phyloP scores from a whole-genome alignment of 1,139 yeast genomes.

The Geotrichum cucujoidarum region DNA sequence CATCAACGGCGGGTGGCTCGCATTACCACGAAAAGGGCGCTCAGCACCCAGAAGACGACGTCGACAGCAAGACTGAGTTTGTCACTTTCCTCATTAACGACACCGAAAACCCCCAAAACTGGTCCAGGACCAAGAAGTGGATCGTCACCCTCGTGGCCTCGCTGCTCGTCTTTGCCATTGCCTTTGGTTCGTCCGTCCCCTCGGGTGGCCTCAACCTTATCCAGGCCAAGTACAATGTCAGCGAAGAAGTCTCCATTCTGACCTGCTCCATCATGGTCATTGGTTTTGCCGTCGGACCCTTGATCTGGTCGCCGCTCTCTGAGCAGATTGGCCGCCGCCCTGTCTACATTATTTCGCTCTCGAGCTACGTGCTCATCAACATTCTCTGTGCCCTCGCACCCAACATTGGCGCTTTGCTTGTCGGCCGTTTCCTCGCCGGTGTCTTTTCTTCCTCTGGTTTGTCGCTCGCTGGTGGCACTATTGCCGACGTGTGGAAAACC shows the following conservation, averaged over 20 bases:
- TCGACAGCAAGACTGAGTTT: conserved; percentile 59
- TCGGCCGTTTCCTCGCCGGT: conserved; percentile 81
- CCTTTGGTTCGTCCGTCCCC: conserved; percentile 84
- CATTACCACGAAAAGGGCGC: conserved; percentile 26
- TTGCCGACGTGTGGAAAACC: conserved; percentile 77
- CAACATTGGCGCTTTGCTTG: conserved; percentile 74
- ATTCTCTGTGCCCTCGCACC: conserved; percentile 86
- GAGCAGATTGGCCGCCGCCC: conserved; percentile 85
- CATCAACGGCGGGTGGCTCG: conserved; percentile 16
- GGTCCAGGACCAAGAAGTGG: conserved; percentile 62
- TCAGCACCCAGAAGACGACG: no score
- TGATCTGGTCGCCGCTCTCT: conserved; percentile 84
- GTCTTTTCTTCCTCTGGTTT: conserved; percentile 81
- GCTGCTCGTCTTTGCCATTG: conserved; percentile 71
- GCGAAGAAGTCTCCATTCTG: conserved; percentile 71
- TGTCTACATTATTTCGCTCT: conserved; percentile 71
- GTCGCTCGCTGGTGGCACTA: conserved; percentile 83
- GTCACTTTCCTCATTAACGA: conserved; percentile 74
- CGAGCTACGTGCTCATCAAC: conserved; percentile 70
- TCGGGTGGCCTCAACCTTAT: conserved; percentile 74
- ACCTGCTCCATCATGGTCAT: conserved; percentile 82
- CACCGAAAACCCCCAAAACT: conserved; percentile 84
- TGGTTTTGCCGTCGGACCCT: conserved; percentile 84
- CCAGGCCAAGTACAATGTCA: conserved; percentile 58
- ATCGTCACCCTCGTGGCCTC: conserved; percentile 61